phyloP scores from a whole-genome alignment of 768 basidiomycete species.

The Scleroderma citrinum region DNA sequence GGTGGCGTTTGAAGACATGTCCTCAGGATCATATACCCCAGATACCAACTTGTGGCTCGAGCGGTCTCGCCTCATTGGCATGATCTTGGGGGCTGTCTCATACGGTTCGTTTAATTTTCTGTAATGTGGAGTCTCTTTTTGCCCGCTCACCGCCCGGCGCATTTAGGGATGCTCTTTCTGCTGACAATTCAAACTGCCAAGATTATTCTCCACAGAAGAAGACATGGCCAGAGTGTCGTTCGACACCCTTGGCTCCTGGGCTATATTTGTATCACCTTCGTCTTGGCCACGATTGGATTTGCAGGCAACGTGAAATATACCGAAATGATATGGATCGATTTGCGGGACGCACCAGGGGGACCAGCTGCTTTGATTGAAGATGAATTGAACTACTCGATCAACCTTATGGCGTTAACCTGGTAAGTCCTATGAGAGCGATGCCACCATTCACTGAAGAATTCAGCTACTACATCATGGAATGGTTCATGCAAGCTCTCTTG shows the following conservation, averaged over 20 bases:
- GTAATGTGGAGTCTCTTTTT: neutral
- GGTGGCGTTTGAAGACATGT: constrained; percentile 4
- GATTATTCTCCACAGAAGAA: constrained; percentile 5
- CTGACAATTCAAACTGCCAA: constrained; percentile 15
- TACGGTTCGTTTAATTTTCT: constrained; percentile 12
- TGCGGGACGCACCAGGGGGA: constrained; percentile 13
- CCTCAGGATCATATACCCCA: constrained; percentile 9
- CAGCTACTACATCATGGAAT: constrained; percentile 25
- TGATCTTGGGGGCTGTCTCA: constrained; percentile 13
- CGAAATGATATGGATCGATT: constrained; percentile 29
- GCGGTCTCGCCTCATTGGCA: constrained; percentile 20
- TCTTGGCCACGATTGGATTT: constrained; percentile 21
- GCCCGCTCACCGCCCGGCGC: neutral
- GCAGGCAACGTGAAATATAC: constrained; percentile 22
- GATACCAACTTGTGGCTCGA: constrained; percentile 23
- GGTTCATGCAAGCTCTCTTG: constrained; percentile 24
- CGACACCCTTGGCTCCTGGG: constrained; percentile 8
- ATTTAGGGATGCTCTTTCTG: constrained; percentile 18
- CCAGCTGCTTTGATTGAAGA: constrained; percentile 10
- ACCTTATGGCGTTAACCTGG: constrained; percentile 15
- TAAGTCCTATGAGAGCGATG: constrained; percentile 4
- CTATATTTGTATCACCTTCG: constrained; percentile 23
- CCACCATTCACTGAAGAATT: neutral
- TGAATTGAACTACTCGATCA: constrained; percentile 13
- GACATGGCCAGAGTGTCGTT: neutral